Conservation (phyloP, 2,329 filamentous ascomycete genomes). For the Venturia asperata region DNA sequence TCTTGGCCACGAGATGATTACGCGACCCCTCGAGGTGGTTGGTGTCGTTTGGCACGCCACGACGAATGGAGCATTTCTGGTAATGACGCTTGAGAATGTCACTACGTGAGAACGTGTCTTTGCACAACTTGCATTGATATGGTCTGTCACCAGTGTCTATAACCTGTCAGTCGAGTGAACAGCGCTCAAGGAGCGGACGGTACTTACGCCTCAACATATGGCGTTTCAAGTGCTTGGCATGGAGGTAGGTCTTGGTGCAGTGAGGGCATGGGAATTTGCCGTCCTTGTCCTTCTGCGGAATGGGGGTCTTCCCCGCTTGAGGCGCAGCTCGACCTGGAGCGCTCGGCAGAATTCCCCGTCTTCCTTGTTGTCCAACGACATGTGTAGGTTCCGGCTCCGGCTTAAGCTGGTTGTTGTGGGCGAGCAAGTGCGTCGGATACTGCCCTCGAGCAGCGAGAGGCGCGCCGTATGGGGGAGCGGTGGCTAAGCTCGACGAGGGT, state of each 20-base stretch:
- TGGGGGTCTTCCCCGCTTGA: constrained; percentile 72
- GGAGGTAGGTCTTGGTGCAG: constrained; percentile 96
- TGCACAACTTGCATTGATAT: constrained; percentile 96
- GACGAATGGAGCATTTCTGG: constrained; percentile 94
- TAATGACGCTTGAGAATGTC: constrained; percentile 99
- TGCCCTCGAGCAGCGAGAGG: constrained; percentile 3
- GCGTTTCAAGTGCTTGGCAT: constrained; percentile 94
- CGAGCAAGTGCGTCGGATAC: neutral
- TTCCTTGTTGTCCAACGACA: constrained; percentile 89
- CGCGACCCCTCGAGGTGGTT: constrained; percentile 92
- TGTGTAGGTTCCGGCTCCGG: constrained; percentile 62
- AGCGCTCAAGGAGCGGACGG: constrained; percentile 3
- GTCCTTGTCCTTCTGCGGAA: constrained; percentile 90
- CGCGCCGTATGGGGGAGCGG: neutral
- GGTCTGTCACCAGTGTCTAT: constrained; percentile 93
- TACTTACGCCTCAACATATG: constrained; percentile 91
- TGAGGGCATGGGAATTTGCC: constrained; percentile 98
- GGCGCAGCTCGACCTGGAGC: constrained; percentile 79
- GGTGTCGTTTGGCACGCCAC: constrained; percentile 90
- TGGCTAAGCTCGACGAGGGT: constrained; percentile 11
- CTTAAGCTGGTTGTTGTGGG: constrained; percentile 11
- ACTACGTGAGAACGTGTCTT: constrained; percentile 95
- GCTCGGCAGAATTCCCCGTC: constrained; percentile 84
- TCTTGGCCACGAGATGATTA: constrained; percentile 56
- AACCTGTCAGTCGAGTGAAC: constrained; percentile 30